Evolutionary conservation across 2,329 filamentous ascomycete species (phyloP), one percentile per base, ranked within the genome.

Genomic region (Diaporthe sp.): DNA sequence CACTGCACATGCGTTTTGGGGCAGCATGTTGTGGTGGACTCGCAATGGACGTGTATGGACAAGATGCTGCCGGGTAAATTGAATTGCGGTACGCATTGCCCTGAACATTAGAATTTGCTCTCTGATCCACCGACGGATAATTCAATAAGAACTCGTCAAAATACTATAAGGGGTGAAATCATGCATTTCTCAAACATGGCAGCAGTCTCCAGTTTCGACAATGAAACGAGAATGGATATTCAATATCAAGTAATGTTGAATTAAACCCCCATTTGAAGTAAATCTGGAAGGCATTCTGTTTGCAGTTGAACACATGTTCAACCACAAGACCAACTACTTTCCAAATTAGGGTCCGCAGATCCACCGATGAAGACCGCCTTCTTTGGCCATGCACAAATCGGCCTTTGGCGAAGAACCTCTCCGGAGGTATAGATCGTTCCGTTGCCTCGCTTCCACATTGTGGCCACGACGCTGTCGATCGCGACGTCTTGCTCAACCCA

Each of bases 331-430:
- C 71, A 73, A 67, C 60, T 73, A 67, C 60, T 57, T 42, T 61
- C 71, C 28, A 73, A 34, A 34, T 73, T 10, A 25, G 71, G 71
- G 9, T 73, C 60, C 17, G 60, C 20, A 55, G 57, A 44, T 44
- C 47, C 71, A 44, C 60, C 71, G 3, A 42, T 8, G 37, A 75
- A 76, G 22, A 75, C 68, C 15, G 75, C 75, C 51, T 67, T 57
- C 76, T 73, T 73, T n/a, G 79, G 79, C 79, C 79, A 81, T 47
- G 78, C 76, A 70, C 80, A 81, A 31, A 81, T 55, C 17, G 78
- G 78, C 55, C 79, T 58, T 63, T 80, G 78, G 53, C 76, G 73
- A 63, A 61, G 75, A 22, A 80, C 78, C 34, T 78, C 79, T n/a
- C 74, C 75, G 13, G 25, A 49, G 9, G 75, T 53, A 44, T 80